A percentile compares a stretch with the other conserved stretches of the same genome.
Evolutionary conservation across 2,329 filamentous ascomycete species (phyloP).

Genomic region (Diaporthe ilicicola): DNA sequence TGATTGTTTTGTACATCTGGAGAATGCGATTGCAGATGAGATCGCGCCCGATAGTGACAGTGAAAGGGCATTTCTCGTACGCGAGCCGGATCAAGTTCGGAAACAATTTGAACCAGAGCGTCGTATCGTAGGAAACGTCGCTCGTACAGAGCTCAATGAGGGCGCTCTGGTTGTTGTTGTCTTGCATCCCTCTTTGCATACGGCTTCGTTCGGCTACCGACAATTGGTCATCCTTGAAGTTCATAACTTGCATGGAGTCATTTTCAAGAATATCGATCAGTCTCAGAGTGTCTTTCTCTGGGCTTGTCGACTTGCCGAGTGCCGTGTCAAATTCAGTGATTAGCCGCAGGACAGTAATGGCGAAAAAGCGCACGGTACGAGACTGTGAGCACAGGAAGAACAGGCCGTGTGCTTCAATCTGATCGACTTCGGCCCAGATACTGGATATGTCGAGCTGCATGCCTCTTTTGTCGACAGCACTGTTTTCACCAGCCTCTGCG

Average conservation of each 20-base stretch:
- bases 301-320: constrained; percentile 71
- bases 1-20: constrained; percentile 90
- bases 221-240: constrained; percentile 89
- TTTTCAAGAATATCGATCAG: constrained; percentile 94
- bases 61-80: constrained; percentile 89
- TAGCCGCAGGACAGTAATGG: constrained; percentile 89
- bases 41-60: constrained; percentile 88
- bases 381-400: constrained; percentile 99
- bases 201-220: constrained; percentile 93
- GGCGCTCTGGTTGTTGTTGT: constrained; percentile 83
- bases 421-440: constrained; percentile 92
- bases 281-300: constrained; percentile 71
- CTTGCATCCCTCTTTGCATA: constrained; percentile 87
- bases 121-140: constrained; percentile 92
- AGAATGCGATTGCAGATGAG: constrained; percentile 91
- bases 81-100: constrained; percentile 92
- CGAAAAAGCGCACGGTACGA: constrained; percentile 85
- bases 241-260: constrained; percentile 87
- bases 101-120: constrained; percentile 97
- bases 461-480: constrained; percentile 72
- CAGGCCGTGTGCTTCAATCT: constrained; percentile 93
- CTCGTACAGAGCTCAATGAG: constrained; percentile 95
- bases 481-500: constrained; percentile 70
- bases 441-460: constrained; percentile 85
- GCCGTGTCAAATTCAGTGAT: constrained; percentile 94